A percentile compares a stretch with the other conserved stretches of the same genome.
Evolutionary conservation across 495 filamentous ascomycete genomes (phyloP).

Genomic region (Penicillium argentinense): DNA sequence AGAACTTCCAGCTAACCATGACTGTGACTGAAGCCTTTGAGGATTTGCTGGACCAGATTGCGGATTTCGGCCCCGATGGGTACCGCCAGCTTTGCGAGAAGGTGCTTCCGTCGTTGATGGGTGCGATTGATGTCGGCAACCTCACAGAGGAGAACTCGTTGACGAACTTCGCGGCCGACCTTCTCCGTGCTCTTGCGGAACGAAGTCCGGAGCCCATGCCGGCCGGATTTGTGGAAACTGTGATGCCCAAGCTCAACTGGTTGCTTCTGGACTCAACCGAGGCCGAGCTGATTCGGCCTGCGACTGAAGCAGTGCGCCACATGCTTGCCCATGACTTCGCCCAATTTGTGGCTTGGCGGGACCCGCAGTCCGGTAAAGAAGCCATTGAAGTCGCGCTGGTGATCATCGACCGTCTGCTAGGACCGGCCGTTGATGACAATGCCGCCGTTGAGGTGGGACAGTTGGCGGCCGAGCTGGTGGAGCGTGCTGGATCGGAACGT

Average conservation of each 20-base stretch:
- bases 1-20: constrained; percentile 81
- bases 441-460: constrained; percentile 95
- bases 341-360: constrained; percentile 81
- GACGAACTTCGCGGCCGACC: constrained; percentile 79
- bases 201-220: constrained; percentile 82
- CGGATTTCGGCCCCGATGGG: constrained; percentile 59
- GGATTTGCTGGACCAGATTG: constrained; percentile 69
- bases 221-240: constrained; percentile 76
- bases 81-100: constrained; percentile 83
- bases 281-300: constrained; percentile 80
- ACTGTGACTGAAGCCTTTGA: constrained; percentile 89
- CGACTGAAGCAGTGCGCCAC: constrained; percentile 81
- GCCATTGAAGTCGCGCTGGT: constrained; percentile 85
- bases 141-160: constrained; percentile 81
- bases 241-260: constrained; percentile 82
- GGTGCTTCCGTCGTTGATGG: constrained; percentile 81
- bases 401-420: constrained; percentile 91
- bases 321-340: constrained; percentile 84
- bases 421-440: constrained; percentile 78
- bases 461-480: constrained; percentile 90
- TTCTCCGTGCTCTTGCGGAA: constrained; percentile 77
- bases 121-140: constrained; percentile 83
- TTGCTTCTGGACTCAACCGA: constrained; percentile 79
- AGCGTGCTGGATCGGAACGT: constrained; percentile 84
- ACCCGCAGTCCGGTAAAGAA: constrained; percentile 67